Conservation (phyloP, 257 asterid genomes). For the Forsythia suspensa region DNA sequence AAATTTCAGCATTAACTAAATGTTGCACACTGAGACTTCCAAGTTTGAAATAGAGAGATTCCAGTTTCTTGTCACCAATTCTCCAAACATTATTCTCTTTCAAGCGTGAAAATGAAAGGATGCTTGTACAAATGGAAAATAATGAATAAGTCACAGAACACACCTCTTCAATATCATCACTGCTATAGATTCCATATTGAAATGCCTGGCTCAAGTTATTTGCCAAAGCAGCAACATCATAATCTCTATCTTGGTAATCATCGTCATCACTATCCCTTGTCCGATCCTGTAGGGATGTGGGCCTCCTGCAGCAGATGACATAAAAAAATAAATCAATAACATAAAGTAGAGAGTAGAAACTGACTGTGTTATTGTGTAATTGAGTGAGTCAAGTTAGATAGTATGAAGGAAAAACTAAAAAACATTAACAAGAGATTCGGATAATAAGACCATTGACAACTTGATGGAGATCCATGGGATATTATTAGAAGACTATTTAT, state of each 20-base stretch:
- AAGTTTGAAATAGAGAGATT: background rate
- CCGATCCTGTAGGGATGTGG: constrained; percentile 79
- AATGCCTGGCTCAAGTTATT: constrained; percentile 92
- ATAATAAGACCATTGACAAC: background rate
- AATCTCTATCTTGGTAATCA: constrained; percentile 93
- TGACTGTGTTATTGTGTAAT: background rate
- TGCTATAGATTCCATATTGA: constrained; percentile 81
- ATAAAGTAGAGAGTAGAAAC: constrained; percentile 1
- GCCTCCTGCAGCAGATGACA: constrained; percentile 64
- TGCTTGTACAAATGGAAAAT: background rate
- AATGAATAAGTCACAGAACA: constrained; percentile 4
- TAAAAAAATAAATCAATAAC: constrained; percentile 6
- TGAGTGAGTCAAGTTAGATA: background rate
- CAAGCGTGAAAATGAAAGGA: background rate
- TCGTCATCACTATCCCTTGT: constrained; percentile 92
- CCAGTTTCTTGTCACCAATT: background rate
- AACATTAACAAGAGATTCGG: background rate
- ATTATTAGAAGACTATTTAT: background rate
- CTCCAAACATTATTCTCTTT: background rate
- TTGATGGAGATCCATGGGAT: background rate
- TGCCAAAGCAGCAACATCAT: constrained; percentile 96
- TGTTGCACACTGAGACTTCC: background rate
- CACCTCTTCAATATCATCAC: constrained; percentile 76
- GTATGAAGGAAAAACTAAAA: background rate
- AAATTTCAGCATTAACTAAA: background rate